Evolutionary conservation across 805 yeast species (phyloP), one percentile per base, ranked within the genome.

Genomic region (Candida tammaniensis): DNA sequence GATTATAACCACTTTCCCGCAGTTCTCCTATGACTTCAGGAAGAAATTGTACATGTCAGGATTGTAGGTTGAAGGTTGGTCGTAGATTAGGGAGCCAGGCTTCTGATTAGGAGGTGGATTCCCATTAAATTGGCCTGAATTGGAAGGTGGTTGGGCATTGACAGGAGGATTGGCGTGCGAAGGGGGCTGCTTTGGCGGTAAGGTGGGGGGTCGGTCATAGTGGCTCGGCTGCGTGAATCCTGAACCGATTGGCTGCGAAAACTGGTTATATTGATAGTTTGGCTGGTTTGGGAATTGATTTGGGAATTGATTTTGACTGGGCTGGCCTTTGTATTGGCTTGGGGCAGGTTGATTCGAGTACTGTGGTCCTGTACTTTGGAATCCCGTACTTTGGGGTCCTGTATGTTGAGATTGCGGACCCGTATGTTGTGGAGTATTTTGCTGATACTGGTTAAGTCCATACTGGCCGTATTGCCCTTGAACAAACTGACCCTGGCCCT

Each of bases 31-130:
- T n/a, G n/a, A n/a, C n/a, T n/a, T n/a, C n/a, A n/a, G n/a, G 36
- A 68, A 67, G 35, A 57, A 64, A 31, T 64, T 58, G 42, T 71
- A 71, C 67, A 70, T 64, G 37, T 68, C 58, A 2, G 76, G 72
- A 43, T 66, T 64, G 45, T 70, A 70, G 3, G 67, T 61, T 1
- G 76, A 70, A 1, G 76, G 76, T 31, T 57, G 60, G 31, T 57
- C 56, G 33, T 57, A 57, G 21, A 57, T 57, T 33, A 54, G 46
- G 21, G 42, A 30, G 30, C 17, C 36, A 19, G 35, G 33, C n/a
- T n/a, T n/a, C n/a, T n/a, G n/a, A n/a, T n/a, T n/a, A n/a, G n/a
- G n/a, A n/a, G n/a, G n/a, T n/a, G n/a, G n/a, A n/a, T n/a, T n/a
- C n/a, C n/a, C n/a, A n/a, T n/a, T n/a, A n/a, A n/a, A 35, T 17